Evolutionary conservation across 495 filamentous ascomycete genomes (phyloP), one percentile per base, ranked within the genome.

Genomic region (Mytilinidion resinicola): DNA sequence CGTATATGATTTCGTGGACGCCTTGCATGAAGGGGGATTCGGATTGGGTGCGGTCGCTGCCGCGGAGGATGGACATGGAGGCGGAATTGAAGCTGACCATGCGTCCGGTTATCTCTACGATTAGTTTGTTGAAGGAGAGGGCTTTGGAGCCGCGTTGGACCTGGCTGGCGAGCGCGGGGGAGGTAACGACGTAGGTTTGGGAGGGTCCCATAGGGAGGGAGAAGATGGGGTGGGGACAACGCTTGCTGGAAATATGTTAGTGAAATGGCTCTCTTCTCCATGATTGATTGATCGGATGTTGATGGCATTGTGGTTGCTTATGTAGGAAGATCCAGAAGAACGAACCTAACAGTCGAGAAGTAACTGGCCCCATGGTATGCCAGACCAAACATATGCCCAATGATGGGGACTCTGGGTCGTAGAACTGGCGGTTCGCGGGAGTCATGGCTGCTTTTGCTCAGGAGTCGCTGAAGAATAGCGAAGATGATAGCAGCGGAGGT

Each of bases 341-440:
- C 25, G 25, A 30, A 64, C 62, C 59, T 59, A 3, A 70, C 9
- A 7, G 34, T 44, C 17, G 43, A 30, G 43, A 68, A 72, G 46
- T 80, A 79, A 17, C 61, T 47, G 9, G 70, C 39, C 5, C 78
- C 78, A 53, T 76, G 46, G 3, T 59, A 39, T 0, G 78, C 21
- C 42, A 79, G 51, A 1, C 72, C 71, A 19, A 79, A 38, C 12
- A 78, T 46, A 59, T 80, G 78, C 11, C 79, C 77, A 42, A 80
- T 47, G 9, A 74, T 59, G 0, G 79, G 78, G 17, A 81, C 72
- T 15, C 36, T 46, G 10, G 59, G 63, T 14, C 61, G 57, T 5
- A 80, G 55, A 1, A 70, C 52, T 1, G 76, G 76, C 7, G 79
- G 78, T 63, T 81, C 78, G 15, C 72, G 73, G 0, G 73, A 63